A percentile compares a stretch with the other conserved stretches of the same genome.
phyloP scores from a whole-genome alignment of 352 stramenopile genomes.

The Globisporangium iwayamae region DNA sequence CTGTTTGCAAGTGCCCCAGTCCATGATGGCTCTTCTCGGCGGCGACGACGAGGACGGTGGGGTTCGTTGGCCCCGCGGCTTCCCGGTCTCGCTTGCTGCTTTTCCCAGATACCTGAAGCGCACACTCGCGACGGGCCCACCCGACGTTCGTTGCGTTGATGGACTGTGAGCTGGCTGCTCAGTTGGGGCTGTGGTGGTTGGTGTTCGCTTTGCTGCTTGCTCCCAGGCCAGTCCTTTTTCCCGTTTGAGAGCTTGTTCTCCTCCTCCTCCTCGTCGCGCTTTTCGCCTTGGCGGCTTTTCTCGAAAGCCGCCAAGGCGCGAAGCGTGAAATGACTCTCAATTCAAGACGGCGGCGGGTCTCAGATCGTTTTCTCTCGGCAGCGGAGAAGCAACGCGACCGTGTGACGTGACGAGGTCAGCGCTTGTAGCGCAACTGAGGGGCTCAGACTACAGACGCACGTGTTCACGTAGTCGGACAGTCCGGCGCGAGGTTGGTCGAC shows the following conservation, averaged over 20 bases:
- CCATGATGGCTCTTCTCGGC: conserved; percentile 18
- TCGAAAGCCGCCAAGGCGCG: neutral
- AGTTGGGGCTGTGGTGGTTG: neutral
- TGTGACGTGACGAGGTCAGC: conserved; percentile 5
- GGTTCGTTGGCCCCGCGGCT: neutral
- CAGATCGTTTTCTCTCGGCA: conserved; percentile 9
- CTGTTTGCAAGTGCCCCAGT: conserved; percentile 21
- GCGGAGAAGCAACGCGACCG: neutral
- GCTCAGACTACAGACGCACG: neutral
- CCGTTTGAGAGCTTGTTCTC: no score
- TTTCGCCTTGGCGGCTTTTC: conserved; percentile 5
- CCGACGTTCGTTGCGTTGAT: neutral
- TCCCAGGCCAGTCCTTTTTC: conserved; percentile 17
- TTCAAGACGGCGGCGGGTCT: conserved; percentile 26
- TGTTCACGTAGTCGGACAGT: neutral
- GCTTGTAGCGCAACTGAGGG: neutral
- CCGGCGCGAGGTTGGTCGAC: neutral
- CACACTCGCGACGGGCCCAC: neutral
- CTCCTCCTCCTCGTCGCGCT: conserved; percentile 7
- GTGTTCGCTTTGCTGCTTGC: conserved; percentile 4
- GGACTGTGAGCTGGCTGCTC: neutral
- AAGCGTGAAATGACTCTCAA: conserved; percentile 22
- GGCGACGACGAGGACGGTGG: neutral
- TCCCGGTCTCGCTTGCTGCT: neutral
- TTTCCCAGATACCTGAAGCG: conserved; percentile 6